Evolutionary conservation across 257 asterid species (phyloP).

Genomic region (Leonotis leonurus): DNA sequence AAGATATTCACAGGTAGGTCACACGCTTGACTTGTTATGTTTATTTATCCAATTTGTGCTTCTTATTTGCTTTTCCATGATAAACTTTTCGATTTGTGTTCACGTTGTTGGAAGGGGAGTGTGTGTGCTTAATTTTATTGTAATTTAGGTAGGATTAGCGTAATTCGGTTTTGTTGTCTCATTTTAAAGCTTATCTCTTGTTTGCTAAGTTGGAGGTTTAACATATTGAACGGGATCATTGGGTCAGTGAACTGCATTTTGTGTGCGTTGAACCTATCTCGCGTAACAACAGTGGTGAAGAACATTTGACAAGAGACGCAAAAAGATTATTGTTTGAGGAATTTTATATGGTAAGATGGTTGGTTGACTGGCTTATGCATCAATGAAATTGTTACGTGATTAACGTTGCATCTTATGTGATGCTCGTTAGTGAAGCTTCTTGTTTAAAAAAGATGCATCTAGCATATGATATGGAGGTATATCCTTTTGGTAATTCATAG

Average conservation of each 20-base stretch:
- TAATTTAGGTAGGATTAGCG: background rate
- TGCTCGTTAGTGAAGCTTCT: background rate
- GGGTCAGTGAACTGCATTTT: background rate
- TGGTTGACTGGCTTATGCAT: background rate
- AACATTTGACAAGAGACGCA: background rate
- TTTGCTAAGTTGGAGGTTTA: background rate
- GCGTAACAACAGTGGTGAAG: background rate
- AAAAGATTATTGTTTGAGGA: background rate
- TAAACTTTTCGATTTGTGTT: background rate
- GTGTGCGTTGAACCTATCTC: background rate
- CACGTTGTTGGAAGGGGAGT: background rate
- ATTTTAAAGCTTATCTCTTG: background rate
- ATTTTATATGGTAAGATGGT: background rate
- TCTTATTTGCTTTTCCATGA: background rate
- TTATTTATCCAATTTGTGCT: background rate
- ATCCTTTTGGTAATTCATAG: background rate
- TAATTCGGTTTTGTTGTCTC: background rate
- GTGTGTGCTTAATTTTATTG: background rate
- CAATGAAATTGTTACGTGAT: background rate
- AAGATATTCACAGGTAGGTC: constrained; percentile 90
- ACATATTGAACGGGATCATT: background rate
- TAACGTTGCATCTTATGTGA: background rate
- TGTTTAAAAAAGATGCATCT: background rate
- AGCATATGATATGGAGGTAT: background rate
- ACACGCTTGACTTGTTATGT: background rate